phyloP scores from a whole-genome alignment of 768 basidiomycete genomes.

The Ramaria sp. region DNA sequence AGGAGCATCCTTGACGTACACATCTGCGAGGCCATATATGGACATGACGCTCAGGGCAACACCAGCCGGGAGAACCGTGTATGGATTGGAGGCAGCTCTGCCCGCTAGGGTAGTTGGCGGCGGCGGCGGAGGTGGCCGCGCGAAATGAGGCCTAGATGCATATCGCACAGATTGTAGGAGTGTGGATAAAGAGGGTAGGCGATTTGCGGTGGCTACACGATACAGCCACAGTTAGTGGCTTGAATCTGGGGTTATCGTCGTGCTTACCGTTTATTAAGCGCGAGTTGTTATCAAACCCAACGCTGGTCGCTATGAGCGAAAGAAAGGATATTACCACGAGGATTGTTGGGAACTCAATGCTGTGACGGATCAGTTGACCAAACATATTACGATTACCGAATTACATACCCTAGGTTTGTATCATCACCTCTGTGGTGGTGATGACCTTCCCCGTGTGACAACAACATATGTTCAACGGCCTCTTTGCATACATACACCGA shows the following conservation, averaged over 20 bases:
- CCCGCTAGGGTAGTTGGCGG: background rate
- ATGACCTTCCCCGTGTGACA: constrained; percentile 42
- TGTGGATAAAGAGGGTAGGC: background rate
- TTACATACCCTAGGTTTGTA: constrained; percentile 16
- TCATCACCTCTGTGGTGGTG: constrained; percentile 48
- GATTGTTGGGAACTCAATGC: constrained; percentile 59
- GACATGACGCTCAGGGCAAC: background rate
- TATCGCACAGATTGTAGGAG: constrained; percentile 1
- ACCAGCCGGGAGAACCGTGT: background rate
- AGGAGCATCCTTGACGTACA: background rate
- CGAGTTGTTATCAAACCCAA: constrained; percentile 35
- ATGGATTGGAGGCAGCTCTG: constrained; percentile 5
- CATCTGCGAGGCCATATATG: background rate
- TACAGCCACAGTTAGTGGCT: background rate
- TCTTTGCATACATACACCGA: constrained; percentile 96
- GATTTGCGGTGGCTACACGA: background rate
- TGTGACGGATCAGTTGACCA: constrained; percentile 12
- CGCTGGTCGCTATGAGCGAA: constrained; percentile 45
- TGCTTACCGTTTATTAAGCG: background rate
- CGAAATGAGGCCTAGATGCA: background rate
- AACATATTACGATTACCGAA: no score
- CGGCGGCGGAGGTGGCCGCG: background rate
- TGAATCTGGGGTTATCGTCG: background rate
- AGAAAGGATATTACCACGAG: constrained; percentile 45
- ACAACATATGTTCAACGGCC: constrained; percentile 82